Conservation (phyloP, 495 filamentous ascomycete species). For the Pseudotulostoma volvatum region DNA sequence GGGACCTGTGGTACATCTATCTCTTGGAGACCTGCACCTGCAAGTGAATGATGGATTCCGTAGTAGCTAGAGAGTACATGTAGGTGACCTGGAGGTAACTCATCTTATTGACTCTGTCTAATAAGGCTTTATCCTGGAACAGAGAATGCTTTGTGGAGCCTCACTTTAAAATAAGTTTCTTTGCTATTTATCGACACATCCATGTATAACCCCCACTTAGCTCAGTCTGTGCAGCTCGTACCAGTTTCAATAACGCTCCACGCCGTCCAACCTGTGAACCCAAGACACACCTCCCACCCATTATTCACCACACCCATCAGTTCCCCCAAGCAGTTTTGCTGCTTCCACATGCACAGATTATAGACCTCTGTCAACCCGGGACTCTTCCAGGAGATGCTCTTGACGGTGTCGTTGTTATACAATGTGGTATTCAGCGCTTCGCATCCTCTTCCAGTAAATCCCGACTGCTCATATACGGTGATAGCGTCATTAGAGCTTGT, state of each 20-base stretch:
- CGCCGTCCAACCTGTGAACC: constrained; percentile 11
- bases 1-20: too few relatives aligned
- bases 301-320: constrained; percentile 2
- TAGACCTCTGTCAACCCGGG: constrained; percentile 3
- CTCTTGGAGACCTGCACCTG: too few relatives aligned
- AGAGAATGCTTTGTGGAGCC: too few relatives aligned
- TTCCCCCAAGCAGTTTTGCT: constrained; percentile 6
- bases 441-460: constrained; percentile 3
- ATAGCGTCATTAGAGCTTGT: constrained; percentile 10
- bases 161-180: too few relatives aligned
- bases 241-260: constrained; percentile 14
- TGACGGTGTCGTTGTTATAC: constrained; percentile 8
- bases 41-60: too few relatives aligned
- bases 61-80: too few relatives aligned
- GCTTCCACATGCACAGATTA: constrained; percentile 15
- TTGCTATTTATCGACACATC: too few relatives aligned
- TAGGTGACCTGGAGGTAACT: too few relatives aligned
- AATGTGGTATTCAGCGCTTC: constrained; percentile 1
- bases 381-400: constrained; percentile 21
- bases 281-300: constrained; percentile 19
- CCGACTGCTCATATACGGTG: constrained; percentile 11
- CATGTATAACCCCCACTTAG: background rate
- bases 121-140: too few relatives aligned
- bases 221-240: constrained; percentile 2
- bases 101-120: too few relatives aligned